Evolutionary conservation across 2,329 filamentous ascomycete species (phyloP).

Genomic region (Xylaria sp.): DNA sequence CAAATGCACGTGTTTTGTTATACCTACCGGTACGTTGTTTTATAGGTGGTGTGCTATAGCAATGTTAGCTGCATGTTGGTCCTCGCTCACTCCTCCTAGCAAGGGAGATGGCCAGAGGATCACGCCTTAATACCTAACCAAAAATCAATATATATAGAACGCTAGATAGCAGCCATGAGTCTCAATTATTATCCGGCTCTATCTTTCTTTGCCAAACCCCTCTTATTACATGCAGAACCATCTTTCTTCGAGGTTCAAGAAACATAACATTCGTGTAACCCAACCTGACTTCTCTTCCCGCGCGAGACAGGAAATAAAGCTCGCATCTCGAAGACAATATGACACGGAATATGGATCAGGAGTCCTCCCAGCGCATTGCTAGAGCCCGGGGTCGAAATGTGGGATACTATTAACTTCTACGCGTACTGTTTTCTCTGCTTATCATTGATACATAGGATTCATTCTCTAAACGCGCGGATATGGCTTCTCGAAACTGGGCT

Average conservation of each 20-base stretch:
- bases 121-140: neutral
- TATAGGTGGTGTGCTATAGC: neutral
- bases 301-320: neutral
- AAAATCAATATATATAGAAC: constrained; percentile 18
- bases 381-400: constrained; percentile 52
- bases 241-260: neutral
- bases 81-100: neutral
- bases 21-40: constrained; percentile 1
- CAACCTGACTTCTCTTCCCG: neutral
- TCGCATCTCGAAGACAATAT: constrained; percentile 37
- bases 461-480: constrained; percentile 45
- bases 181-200: neutral
- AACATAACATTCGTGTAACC: neutral
- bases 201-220: neutral
- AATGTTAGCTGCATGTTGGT: constrained; percentile 8
- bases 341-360: constrained; percentile 57
- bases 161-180: neutral
- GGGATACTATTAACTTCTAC: neutral
- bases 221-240: neutral
- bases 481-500: constrained; percentile 41
- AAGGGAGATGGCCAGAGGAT: constrained; percentile 1
- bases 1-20: constrained; percentile 8
- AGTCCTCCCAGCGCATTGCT: constrained; percentile 56
- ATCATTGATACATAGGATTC: constrained; percentile 38
- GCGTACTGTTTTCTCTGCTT: neutral